These are phyloP conservation scores for Zoysia pacifica DNA, from an alignment of 176 grass and related monocot genomes.

Conservation along the genomic window DNA sequence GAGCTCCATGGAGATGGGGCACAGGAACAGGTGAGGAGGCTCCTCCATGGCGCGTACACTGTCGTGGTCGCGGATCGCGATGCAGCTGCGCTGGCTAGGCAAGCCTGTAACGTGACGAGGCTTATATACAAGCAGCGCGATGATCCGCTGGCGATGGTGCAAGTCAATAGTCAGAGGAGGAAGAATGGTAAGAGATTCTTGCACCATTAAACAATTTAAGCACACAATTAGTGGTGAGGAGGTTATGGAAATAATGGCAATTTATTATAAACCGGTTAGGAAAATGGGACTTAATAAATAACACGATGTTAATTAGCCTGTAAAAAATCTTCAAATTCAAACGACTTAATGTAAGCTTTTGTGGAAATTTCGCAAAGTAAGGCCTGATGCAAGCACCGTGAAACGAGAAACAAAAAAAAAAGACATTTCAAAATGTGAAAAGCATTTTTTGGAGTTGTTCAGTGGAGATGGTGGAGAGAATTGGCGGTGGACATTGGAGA, in stretches of 20 bases:
- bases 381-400: background rate
- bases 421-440: background rate
- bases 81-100: slow-evolving; percentile 15
- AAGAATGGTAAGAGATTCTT: slow-evolving; percentile 35
- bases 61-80: slow-evolving; percentile 6
- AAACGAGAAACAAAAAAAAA: background rate
- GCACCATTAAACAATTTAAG: slow-evolving; percentile 10
- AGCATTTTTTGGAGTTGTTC: background rate
- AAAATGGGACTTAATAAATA: background rate
- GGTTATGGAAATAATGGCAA: background rate
- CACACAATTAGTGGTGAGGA: too few relatives aligned
- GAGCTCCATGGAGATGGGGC: slow-evolving; percentile 93
- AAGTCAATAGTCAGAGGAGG: slow-evolving; percentile 51
- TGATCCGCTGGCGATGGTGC: slow-evolving; percentile 21
- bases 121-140: slow-evolving; percentile 19
- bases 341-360: background rate
- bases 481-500: background rate
- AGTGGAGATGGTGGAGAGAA: slow-evolving; percentile 17
- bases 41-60: slow-evolving; percentile 25
- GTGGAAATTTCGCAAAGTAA: background rate
- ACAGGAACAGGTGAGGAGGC: slow-evolving; percentile 59
- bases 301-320: background rate
- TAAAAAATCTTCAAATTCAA: background rate
- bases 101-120: slow-evolving; percentile 8
- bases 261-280: background rate